A percentile compares a stretch with the other conserved stretches of the same genome.
phyloP scores from a whole-genome alignment of 805 yeast genomes.

The Metschnikowia matae region DNA sequence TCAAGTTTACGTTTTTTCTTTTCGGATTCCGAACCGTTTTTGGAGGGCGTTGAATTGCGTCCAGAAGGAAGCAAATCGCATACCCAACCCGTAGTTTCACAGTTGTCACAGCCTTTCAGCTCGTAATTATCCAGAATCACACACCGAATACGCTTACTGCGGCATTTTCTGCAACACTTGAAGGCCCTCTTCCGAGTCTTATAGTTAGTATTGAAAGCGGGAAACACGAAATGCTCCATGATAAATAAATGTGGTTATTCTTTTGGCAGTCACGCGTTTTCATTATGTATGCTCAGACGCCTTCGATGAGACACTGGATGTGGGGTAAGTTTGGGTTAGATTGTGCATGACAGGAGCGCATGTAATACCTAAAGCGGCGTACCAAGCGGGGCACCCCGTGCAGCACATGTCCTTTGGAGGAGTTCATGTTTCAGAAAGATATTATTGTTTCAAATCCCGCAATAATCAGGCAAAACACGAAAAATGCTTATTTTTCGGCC shows the following conservation, averaged over 20 bases:
- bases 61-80: slow-evolving; percentile 16
- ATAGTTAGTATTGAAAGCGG: slow-evolving; percentile 39
- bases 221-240: slow-evolving; percentile 35
- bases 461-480: background rate
- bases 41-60: background rate
- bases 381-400: background rate
- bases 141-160: slow-evolving; percentile 28
- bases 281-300: background rate
- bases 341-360: slow-evolving; percentile 1
- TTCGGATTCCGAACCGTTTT: background rate
- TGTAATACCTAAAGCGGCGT: background rate
- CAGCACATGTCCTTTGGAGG: background rate
- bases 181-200: slow-evolving; percentile 40
- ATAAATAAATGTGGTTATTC: background rate
- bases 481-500: background rate
- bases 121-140: slow-evolving; percentile 20
- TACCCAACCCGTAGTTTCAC: slow-evolving; percentile 9
- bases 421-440: background rate
- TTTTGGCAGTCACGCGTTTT: background rate
- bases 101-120: slow-evolving; percentile 22
- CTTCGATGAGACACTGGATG: slow-evolving; percentile 2
- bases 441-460: background rate
- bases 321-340: slow-evolving; percentile 5
- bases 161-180: slow-evolving; percentile 39
- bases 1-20: background rate